Conservation (phyloP, 192 early-diverging fungal species). For the Mortierella alpina region DNA sequence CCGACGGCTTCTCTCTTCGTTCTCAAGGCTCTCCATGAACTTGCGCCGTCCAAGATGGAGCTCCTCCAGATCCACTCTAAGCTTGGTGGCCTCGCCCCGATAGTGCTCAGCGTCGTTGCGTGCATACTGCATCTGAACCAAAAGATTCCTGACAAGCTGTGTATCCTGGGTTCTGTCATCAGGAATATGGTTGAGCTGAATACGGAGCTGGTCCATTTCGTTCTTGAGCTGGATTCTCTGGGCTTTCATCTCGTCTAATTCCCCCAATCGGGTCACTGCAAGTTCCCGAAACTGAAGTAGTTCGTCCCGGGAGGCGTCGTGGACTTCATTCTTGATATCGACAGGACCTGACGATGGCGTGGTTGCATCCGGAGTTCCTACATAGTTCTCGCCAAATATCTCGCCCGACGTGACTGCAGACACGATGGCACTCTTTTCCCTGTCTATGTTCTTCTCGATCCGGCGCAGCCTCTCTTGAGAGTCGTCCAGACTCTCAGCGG, state of each 20-base stretch:
- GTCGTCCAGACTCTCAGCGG: constrained; percentile 33
- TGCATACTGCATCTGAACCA: constrained; percentile 33
- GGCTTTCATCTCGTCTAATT: constrained; percentile 39
- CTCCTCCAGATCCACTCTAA: constrained; percentile 35
- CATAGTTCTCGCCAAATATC: constrained; percentile 45
- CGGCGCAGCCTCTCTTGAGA: constrained; percentile 27
- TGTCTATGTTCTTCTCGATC: constrained; percentile 37
- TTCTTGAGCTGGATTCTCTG: constrained; percentile 35
- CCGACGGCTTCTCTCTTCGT: constrained; percentile 35
- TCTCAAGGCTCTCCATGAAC: constrained; percentile 42
- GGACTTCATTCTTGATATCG: constrained; percentile 19
- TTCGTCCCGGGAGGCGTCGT: constrained; percentile 40
- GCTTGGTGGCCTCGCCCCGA: constrained; percentile 14
- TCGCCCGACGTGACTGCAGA: constrained; percentile 40
- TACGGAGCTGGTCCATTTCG: constrained; percentile 28
- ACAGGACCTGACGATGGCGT: constrained; percentile 11
- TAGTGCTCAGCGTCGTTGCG: constrained; percentile 41
- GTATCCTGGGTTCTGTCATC: constrained; percentile 44
- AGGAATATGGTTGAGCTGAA: constrained; percentile 40
- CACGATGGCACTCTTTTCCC: constrained; percentile 36
- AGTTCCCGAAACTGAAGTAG: constrained; percentile 39
- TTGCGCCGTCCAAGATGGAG: constrained; percentile 31
- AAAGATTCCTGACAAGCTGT: constrained; percentile 21
- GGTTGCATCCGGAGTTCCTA: constrained; percentile 13
- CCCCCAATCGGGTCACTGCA: constrained; percentile 26